phyloP scores from a whole-genome alignment of 2,329 filamentous ascomycete genomes.

The Orbilia quercus region DNA sequence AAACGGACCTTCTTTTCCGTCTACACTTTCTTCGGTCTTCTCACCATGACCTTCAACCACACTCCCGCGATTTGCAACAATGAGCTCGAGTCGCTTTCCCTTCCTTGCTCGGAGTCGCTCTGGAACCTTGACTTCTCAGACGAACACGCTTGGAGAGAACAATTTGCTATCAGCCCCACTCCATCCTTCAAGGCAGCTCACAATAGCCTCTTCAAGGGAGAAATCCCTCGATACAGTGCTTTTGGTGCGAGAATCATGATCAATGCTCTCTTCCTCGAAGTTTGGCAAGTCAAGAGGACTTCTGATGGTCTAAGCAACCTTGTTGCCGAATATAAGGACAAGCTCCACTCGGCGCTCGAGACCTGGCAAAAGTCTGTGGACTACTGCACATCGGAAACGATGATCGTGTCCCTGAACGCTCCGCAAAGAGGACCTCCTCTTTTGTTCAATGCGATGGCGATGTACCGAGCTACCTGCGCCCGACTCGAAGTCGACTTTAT shows the following conservation, averaged over 20 bases:
- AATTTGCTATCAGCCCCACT: conserved; percentile 75
- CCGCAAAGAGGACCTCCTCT: conserved; percentile 96
- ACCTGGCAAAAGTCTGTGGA: conserved; percentile 99
- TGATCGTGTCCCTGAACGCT: conserved; percentile 87
- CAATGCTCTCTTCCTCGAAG: conserved; percentile 96
- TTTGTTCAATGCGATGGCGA: conserved; percentile 97
- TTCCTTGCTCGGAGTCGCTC: conserved; percentile 91
- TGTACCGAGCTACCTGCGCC: conserved; percentile 92
- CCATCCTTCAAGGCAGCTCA: conserved; percentile 94
- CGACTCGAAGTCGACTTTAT: conserved; percentile 95
- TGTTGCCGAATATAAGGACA: conserved; percentile 85
- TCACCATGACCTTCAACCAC: conserved; percentile 97
- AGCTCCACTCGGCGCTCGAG: conserved; percentile 91
- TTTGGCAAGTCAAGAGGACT: conserved; percentile 98
- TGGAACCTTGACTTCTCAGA: conserved; percentile 88
- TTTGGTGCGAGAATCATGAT: conserved; percentile 99
- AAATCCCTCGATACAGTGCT: conserved; percentile 89
- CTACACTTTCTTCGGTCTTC: conserved; percentile 96
- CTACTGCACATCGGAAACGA: conserved; percentile 88
- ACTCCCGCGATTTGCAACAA: conserved; percentile 98
- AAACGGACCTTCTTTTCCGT: conserved; percentile 97
- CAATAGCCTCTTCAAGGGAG: conserved; percentile 93
- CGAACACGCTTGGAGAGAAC: conserved; percentile 85
- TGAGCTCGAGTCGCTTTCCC: conserved; percentile 90
- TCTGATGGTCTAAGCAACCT: conserved; percentile 97